phyloP scores from a whole-genome alignment of 2,329 filamentous ascomycete genomes.

The Cryphonectria carpinicola region DNA sequence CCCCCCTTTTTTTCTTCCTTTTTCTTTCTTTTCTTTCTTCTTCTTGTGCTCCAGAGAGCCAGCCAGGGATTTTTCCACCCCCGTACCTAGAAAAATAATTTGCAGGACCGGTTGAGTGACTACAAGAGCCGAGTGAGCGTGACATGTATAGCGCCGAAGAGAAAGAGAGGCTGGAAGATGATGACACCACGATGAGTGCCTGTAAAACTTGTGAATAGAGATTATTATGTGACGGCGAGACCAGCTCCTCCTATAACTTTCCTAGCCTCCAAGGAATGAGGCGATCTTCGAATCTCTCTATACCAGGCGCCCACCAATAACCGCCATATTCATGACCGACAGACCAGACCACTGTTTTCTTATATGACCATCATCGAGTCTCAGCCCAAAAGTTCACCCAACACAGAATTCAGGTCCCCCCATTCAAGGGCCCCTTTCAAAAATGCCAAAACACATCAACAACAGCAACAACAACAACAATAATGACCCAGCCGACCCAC shows the following conservation, averaged over 20 bases:
- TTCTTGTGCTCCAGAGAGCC: too few relatives aligned
- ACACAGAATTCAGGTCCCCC: neutral
- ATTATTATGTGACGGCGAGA: neutral
- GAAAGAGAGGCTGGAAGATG: neutral
- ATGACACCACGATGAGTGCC: neutral
- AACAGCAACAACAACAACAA: neutral
- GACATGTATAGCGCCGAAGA: neutral
- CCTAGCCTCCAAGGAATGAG: neutral
- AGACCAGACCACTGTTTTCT: neutral
- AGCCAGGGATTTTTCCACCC: too few relatives aligned
- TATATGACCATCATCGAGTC: neutral
- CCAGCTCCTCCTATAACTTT: neutral
- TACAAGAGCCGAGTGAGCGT: neutral
- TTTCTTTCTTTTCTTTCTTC: too few relatives aligned
- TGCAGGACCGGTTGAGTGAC: neutral
- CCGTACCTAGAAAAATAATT: too few relatives aligned
- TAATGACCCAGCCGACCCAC: constrained; percentile 9
- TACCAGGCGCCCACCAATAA: neutral
- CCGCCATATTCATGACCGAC: neutral
- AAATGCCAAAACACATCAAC: constrained; percentile 1
- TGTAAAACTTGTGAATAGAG: neutral
- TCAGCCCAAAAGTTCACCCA: neutral
- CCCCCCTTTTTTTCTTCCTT: too few relatives aligned
- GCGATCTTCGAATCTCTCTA: neutral
- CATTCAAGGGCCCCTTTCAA: neutral